phyloP scores from a whole-genome alignment of 306 rosid species.

The Pterocarpus macrocarpus region DNA sequence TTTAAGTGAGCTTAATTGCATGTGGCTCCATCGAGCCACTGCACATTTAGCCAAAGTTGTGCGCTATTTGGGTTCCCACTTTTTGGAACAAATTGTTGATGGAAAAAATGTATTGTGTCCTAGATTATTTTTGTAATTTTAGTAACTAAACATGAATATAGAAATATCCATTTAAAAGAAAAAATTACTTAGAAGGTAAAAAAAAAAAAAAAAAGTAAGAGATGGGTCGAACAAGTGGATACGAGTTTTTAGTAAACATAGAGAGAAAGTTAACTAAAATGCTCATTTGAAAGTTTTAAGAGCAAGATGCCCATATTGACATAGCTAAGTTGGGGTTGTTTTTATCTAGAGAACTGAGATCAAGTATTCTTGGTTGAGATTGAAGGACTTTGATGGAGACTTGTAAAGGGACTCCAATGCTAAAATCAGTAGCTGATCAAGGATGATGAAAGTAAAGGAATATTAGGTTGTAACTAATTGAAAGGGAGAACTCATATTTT shows the following conservation, averaged over 20 bases:
- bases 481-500: too few relatives aligned
- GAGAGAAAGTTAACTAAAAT: background rate
- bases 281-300: background rate
- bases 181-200: too few relatives aligned
- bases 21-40: too few relatives aligned
- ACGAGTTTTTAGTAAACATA: background rate
- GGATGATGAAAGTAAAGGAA: too few relatives aligned
- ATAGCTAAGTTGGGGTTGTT: background rate
- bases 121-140: background rate
- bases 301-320: background rate
- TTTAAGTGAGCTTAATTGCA: too few relatives aligned
- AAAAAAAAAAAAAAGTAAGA: background rate
- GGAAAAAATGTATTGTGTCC: background rate
- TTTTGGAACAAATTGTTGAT: background rate
- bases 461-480: too few relatives aligned
- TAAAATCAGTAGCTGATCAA: too few relatives aligned
- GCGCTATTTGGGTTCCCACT: background rate
- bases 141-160: background rate
- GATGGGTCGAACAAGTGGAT: background rate
- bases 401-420: too few relatives aligned
- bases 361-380: too few relatives aligned
- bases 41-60: too few relatives aligned
- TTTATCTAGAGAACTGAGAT: too few relatives aligned
- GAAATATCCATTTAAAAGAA: background rate
- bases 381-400: too few relatives aligned